phyloP scores from a whole-genome alignment of 352 stramenopile species.

The Pythium myriotylum region DNA sequence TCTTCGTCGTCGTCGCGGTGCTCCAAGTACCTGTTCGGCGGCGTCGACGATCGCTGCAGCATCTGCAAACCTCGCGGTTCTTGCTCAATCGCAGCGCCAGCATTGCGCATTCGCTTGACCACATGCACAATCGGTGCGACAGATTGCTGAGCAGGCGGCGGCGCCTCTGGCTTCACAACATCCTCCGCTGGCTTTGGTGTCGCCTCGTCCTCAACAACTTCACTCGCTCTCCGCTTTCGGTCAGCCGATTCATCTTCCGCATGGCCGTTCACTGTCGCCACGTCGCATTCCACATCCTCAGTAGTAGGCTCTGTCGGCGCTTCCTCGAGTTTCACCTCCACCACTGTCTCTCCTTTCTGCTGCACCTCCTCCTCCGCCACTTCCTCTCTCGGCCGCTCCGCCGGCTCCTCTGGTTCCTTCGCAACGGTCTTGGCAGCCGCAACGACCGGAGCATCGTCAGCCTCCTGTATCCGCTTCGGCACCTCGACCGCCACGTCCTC shows the following conservation, averaged over 20 bases:
- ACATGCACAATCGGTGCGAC: slow-evolving; percentile 9
- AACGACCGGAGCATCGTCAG: background rate
- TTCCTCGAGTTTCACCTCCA: slow-evolving; percentile 12
- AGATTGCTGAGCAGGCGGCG: background rate
- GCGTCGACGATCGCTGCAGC: slow-evolving; percentile 17
- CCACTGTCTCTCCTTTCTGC: slow-evolving; percentile 17
- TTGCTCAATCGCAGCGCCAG: slow-evolving; percentile 5
- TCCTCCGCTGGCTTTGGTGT: background rate
- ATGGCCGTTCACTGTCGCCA: slow-evolving; percentile 9
- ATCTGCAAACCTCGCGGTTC: slow-evolving; percentile 2
- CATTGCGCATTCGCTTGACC: slow-evolving; percentile 22
- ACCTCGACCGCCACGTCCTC: slow-evolving; percentile 32
- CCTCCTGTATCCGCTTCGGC: slow-evolving; percentile 17
- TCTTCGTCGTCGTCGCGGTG: slow-evolving; percentile 13
- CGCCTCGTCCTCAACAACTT: background rate
- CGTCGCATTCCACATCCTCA: background rate
- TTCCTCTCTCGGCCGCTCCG: slow-evolving; percentile 7
- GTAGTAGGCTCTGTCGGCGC: slow-evolving; percentile 16
- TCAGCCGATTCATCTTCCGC: slow-evolving; percentile 13
- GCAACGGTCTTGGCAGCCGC: slow-evolving; percentile 1
- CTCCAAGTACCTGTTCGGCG: slow-evolving; percentile 17
- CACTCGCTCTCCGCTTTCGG: slow-evolving; percentile 16
- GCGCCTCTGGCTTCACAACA: background rate
- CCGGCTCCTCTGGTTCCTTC: slow-evolving; percentile 4
- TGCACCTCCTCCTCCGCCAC: slow-evolving; percentile 8